Conservation (phyloP, 345 rosid species). For the Lepidium didymum region DNA sequence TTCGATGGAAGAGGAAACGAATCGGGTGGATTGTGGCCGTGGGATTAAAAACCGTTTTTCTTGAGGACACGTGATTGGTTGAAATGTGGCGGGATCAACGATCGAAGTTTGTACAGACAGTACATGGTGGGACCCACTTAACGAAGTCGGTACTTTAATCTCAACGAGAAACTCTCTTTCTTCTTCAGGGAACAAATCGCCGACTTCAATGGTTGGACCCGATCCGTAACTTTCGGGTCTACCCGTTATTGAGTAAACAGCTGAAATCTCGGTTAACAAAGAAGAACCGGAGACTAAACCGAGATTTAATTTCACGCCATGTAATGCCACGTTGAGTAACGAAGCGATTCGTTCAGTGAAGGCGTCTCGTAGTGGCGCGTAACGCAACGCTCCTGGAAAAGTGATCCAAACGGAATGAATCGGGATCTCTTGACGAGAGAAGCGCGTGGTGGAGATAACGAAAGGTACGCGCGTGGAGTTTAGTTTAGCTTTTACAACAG, state of each 20-base stretch:
- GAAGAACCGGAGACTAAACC: conserved; percentile 54
- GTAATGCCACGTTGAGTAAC: conserved; percentile 43
- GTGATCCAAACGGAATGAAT: conserved; percentile 53
- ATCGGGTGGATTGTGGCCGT: conserved; percentile 43
- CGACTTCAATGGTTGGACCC: conserved; percentile 39
- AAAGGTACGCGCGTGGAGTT: conserved; percentile 21
- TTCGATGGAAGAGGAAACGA: conserved; percentile 33
- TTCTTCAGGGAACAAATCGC: conserved; percentile 64
- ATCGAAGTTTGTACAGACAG: conserved; percentile 59
- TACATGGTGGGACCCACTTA: conserved; percentile 45
- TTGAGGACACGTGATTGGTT: conserved; percentile 33
- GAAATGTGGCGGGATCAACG: conserved; percentile 42
- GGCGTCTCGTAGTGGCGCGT: conserved; percentile 43
- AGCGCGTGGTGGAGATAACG: conserved; percentile 54
- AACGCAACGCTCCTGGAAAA: conserved; percentile 17
- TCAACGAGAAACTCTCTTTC: conserved; percentile 73
- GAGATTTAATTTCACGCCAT: conserved; percentile 54
- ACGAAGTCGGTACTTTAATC: conserved; percentile 41
- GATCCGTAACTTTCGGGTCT: conserved; percentile 37
- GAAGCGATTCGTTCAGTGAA: conserved; percentile 39
- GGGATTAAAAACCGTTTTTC: conserved; percentile 50
- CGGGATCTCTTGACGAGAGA: conserved; percentile 41
- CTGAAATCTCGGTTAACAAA: conserved; percentile 49
- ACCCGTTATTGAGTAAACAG: conserved; percentile 50
- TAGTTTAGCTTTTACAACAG: conserved; percentile 14